Base-by-base conservation (phyloP, 1,139 yeast species). In the Protomyces inouyei region DNA sequence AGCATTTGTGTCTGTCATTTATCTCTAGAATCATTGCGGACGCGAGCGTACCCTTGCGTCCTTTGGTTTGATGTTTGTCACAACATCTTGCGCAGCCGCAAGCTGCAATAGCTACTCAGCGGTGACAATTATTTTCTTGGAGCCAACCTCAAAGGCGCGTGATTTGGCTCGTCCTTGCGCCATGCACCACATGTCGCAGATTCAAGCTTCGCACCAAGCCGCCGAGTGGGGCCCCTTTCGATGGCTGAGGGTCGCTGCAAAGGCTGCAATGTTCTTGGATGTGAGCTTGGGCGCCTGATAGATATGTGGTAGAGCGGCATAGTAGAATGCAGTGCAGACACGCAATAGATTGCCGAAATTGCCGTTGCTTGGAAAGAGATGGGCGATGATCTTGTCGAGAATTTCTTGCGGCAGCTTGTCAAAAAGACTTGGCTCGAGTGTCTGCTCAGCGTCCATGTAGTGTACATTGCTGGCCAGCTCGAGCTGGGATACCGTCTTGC, bases 91-190 rank as follows among this genome's bases (percentile, higher is more conserved):
- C 18, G 18, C 18, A 18, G 18, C 18, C 18, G 18, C 18, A 18
- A 18, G 18, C 18, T 18, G 18, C n/a, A n/a, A n/a, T n/a, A n/a
- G n/a, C 18, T 18, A 18, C 18, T 18, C 18, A 18, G 18, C 18
- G 18, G 18, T 18, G 18, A 18, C 18, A 18, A 18, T 1, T 18
- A 18, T 18, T 18, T 18, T 18, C 18, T 18, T 18, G 18, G 18
- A 18, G 18, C 18, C 18, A 18, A 18, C 18, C 1, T 18, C 18
- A 18, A 18, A 93, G 73, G 69, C 88, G 86, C 0, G 97, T 89
- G 23, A 93, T 92, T 74, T 81, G 87, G 0, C 97, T 93, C 75
- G 91, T 93, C 72, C 88, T 91, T n/a, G 98, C 98, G 53, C 90
- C 82, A 74, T 93, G 98, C 65, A 90, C 84, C 61, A 92, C 89